phyloP scores from a whole-genome alignment of 2,329 filamentous ascomycete genomes.

The Akanthomyces uredinophilus region DNA sequence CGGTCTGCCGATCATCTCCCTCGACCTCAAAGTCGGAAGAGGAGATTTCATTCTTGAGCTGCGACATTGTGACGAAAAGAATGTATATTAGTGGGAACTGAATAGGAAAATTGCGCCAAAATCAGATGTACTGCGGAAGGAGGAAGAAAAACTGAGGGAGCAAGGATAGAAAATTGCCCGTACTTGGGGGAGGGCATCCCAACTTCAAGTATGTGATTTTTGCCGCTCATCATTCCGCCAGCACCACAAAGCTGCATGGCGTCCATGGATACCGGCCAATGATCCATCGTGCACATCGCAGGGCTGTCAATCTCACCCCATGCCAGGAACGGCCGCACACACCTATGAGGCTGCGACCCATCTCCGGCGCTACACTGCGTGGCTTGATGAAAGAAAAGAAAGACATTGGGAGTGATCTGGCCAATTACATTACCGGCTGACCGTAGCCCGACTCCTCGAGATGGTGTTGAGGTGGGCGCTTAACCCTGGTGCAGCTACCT shows the following conservation, averaged over 20 bases:
- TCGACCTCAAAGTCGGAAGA: constrained; percentile 47
- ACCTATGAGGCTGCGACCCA: background rate
- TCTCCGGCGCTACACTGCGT: background rate
- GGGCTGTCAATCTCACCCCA: background rate
- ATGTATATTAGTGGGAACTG: background rate
- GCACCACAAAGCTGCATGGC: background rate
- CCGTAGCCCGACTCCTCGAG: background rate
- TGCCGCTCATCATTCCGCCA: background rate
- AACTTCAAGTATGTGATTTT: constrained; percentile 8
- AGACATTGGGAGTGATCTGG: background rate
- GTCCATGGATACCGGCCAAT: background rate
- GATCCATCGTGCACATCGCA: background rate
- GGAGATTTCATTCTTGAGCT: constrained; percentile 36
- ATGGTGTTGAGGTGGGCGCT: constrained; percentile 4
- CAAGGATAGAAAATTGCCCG: background rate
- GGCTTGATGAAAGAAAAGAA: background rate
- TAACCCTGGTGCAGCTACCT: background rate
- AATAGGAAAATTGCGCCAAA: background rate
- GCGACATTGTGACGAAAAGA: constrained; percentile 25
- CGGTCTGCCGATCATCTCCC: constrained; percentile 30
- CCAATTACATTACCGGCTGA: background rate
- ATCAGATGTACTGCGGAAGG: background rate
- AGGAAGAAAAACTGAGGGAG: background rate
- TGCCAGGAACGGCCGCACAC: background rate
- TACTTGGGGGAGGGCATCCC: background rate